Evolutionary conservation across 1,284 basidiomycete genomes (phyloP).

Genomic region (Leccinum insigne): DNA sequence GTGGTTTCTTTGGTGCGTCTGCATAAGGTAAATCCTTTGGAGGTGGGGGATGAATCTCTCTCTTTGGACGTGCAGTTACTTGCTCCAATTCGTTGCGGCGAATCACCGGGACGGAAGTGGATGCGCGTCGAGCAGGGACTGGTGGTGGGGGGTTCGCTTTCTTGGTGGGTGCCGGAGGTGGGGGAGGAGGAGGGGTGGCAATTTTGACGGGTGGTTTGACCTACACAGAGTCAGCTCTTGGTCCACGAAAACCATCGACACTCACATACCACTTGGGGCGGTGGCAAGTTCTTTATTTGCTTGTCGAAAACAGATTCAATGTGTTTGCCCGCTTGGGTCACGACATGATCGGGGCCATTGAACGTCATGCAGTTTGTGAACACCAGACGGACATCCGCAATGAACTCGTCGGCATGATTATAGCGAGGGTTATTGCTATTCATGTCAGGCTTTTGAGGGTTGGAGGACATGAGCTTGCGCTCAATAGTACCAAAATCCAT

Average conservation of each 20-base stretch:
- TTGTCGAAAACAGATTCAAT: slow-evolving; percentile 90
- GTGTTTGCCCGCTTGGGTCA: slow-evolving; percentile 78
- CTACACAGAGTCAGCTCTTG: slow-evolving; percentile 30
- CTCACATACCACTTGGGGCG: slow-evolving; percentile 67
- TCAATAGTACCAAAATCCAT: slow-evolving; percentile 98
- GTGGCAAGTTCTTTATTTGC: slow-evolving; percentile 83
- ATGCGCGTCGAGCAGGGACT: slow-evolving; percentile 57
- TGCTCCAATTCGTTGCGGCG: slow-evolving; percentile 65
- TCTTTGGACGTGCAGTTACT: slow-evolving; percentile 81
- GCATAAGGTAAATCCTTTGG: slow-evolving; percentile 89
- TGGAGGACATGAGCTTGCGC: slow-evolving; percentile 79
- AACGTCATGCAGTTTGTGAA: slow-evolving; percentile 91
- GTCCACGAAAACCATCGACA: slow-evolving; percentile 17
- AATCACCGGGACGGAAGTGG: slow-evolving; percentile 78
- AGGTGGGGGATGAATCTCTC: slow-evolving; percentile 95
- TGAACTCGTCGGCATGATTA: slow-evolving; percentile 72
- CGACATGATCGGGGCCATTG: slow-evolving; percentile 89
- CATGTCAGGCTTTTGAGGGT: slow-evolving; percentile 73
- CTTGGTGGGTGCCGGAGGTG: slow-evolving; percentile 43
- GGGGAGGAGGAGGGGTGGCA: slow-evolving; percentile 39
- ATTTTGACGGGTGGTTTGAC: slow-evolving; percentile 59
- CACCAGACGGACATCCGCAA: slow-evolving; percentile 81
- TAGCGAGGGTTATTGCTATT: slow-evolving; percentile 76
- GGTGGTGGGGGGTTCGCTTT: slow-evolving; percentile 36
- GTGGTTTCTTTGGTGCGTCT: slow-evolving; percentile 70